Base-by-base conservation (phyloP, 1,284 basidiomycete genomes). In the Ganoderma meredithae region DNA sequence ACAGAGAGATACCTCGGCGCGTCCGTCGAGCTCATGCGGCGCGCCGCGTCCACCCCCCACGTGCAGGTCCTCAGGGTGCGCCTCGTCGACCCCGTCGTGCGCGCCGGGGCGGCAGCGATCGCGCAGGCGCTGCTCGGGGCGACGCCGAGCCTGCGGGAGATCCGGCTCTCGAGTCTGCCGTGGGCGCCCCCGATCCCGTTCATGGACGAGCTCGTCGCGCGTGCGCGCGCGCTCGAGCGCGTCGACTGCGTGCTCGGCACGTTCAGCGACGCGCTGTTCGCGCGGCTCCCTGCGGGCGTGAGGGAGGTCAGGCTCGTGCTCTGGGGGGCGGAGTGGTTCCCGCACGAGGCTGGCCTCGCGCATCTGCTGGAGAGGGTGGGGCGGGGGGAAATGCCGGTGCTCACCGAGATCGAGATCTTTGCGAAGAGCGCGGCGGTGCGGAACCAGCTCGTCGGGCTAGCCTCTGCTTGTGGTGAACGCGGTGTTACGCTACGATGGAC, bases 181-280 rank as follows among this genome's bases (percentile, higher is more conserved):
- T 55, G 52, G 52, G 17, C 6, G 27, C 52, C 52, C 6, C 27
- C 6, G 7, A 27, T 27, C 13, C 52, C 52, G 15, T 55, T 55
- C 52, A 17, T 55, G 52, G 52, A 55, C 52, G 52, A 55, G 5
- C 52, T 55, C 52, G 52, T 55, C 27, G 27, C 31, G 31, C 52
- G 52, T 1, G 17, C 27, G 2, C 52, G 27, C 6, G 8, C 25
- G 52, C 52, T 55, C 27, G 52, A 55, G 19, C 27, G 27, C 15
- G 27, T 55, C 52, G 27, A 55, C 6, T 31, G 25, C 52, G 52
- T 55, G 7, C 52, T 55, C 5, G 31, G 27, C 15, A 55, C 52
- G 31, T 55, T 55, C 52, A 33, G 10, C 52, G 25, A 55, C 52
- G 27, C 17, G 15, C 27, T 55, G 6, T 55, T 55, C 52, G 31